Base-by-base conservation (phyloP, 192 early-diverging fungal genomes). In the Backusella tarrabulga region DNA sequence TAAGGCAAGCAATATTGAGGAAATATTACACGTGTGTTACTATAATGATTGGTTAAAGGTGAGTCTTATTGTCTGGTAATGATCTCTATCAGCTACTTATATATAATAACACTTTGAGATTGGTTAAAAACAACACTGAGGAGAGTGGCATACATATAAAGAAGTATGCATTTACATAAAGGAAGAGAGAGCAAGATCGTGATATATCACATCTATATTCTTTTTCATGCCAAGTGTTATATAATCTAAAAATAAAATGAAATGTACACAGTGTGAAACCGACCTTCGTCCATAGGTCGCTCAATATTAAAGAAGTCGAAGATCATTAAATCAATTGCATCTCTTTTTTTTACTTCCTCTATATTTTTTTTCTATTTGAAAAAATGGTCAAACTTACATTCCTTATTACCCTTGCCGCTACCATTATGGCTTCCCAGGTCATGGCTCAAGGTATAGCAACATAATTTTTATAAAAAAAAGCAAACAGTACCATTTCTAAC, bases 331-430 rank as follows among this genome's bases (percentile, higher is more conserved):
- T 73, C 29, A 44, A 29, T 32, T 36, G n/a, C 12, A 71, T 70
- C 34, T 26, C 29, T 72, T 38, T 71, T 77, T 69, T 77, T 70
- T 32, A 38, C 44, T 70, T 70, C 34, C 54, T 77, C 23, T 34
- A 32, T 29, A 6, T 42, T 29, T 63, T 26, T 38, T 40, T 40
- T 69, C 17, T 26, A 12, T 9, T 70, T 70, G 23, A 40, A 35
- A 38, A 11, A 17, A 70, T 70, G 68, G 68, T 70, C 2, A 70
- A 70, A 40, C 4, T 35, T 70, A 70, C n/a, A 40, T 19, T 70
- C 38, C 34, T 70, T 36, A n/a, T 70, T 23, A 38, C 68, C 23
- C 36, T 38, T 38, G 19, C 36, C 23, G 68, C 68, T 21, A 38
- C 68, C 35, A 4, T 38, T 9, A 29, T 63, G 56, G 56, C 11